A percentile compares a stretch with the other conserved stretches of the same genome.
phyloP scores from a whole-genome alignment of 257 asterid species.

The Coffea canephora region DNA sequence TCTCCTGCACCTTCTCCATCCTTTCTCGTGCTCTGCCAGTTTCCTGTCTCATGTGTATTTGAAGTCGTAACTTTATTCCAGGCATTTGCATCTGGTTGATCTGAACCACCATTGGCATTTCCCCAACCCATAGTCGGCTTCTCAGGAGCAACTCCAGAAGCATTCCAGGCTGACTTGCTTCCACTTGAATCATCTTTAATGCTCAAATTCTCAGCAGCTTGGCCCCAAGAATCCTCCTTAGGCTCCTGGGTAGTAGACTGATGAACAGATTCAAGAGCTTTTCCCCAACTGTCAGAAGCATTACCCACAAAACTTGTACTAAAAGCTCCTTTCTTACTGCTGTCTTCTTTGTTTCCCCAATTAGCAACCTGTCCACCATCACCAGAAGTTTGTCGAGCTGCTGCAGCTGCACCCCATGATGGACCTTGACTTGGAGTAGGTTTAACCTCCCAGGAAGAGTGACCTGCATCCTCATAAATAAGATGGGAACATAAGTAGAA shows the following conservation, averaged over 20 bases:
- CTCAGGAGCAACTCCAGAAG: slow-evolving; percentile 38
- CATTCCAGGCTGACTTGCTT: slow-evolving; percentile 45
- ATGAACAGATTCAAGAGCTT: slow-evolving; percentile 37
- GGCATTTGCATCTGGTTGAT: neutral
- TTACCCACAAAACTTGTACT: slow-evolving; percentile 20
- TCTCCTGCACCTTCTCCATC: slow-evolving; percentile 17
- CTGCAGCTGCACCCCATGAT: slow-evolving; percentile 71
- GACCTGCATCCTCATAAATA: slow-evolving; percentile 28
- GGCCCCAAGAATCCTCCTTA: slow-evolving; percentile 48
- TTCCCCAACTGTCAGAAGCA: slow-evolving; percentile 47
- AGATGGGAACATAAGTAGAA: neutral
- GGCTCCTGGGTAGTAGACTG: slow-evolving; percentile 26
- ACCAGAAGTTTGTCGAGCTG: slow-evolving; percentile 28
- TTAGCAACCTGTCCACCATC: slow-evolving; percentile 39
- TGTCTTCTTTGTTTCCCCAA: slow-evolving; percentile 46
- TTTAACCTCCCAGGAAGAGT: slow-evolving; percentile 59
- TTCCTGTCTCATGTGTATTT: slow-evolving; percentile 24
- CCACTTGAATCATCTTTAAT: slow-evolving; percentile 37
- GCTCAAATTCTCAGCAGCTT: slow-evolving; percentile 42
- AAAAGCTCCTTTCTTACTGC: slow-evolving; percentile 33
- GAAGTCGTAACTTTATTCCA: slow-evolving; percentile 37
- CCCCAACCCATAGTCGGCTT: slow-evolving; percentile 33
- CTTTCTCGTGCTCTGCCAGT: slow-evolving; percentile 24
- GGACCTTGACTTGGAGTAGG: slow-evolving; percentile 42
- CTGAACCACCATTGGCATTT: neutral